Evolutionary conservation across 768 basidiomycete genomes (phyloP).

Genomic region (Boletus fagicola): DNA sequence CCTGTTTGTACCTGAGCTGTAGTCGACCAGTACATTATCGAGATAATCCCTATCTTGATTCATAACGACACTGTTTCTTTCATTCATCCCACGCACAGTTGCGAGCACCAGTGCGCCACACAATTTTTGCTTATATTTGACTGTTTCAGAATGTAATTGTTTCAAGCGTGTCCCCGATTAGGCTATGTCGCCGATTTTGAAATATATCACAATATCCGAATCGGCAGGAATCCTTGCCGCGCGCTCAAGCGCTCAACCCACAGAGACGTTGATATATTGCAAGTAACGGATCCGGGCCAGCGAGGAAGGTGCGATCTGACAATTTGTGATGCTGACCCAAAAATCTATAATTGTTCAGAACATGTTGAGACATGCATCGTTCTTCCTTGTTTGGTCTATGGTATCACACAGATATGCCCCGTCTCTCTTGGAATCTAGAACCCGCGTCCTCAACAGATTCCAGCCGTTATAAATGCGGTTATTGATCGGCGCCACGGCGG

Average conservation of each 20-base stretch:
- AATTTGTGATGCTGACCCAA: neutral
- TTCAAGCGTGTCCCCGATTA: conserved; percentile 22
- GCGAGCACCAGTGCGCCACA: neutral
- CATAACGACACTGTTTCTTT: no score
- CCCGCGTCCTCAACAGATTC: conserved; percentile 52
- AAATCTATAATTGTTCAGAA: conserved; percentile 34
- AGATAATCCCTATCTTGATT: no score
- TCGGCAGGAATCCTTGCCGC: conserved; percentile 33
- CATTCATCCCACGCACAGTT: no score
- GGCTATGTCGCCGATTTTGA: conserved; percentile 32
- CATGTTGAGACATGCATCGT: conserved; percentile 51
- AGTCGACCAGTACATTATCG: no score
- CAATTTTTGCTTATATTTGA: neutral
- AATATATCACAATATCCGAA: conserved; percentile 47
- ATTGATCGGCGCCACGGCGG: conserved; percentile 48
- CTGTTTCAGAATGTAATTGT: neutral
- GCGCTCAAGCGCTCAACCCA: conserved; percentile 45
- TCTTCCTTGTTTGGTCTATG: conserved; percentile 58
- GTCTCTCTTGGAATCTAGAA: conserved; percentile 53
- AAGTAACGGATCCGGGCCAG: conserved; percentile 46
- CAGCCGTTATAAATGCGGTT: conserved; percentile 42
- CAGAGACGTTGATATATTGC: conserved; percentile 48
- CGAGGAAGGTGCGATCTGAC: conserved; percentile 37
- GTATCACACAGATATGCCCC: conserved; percentile 45
- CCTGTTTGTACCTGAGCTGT: no score